Conservation (phyloP, 2,329 filamentous ascomycete species). For the Colletotrichum siamense region DNA sequence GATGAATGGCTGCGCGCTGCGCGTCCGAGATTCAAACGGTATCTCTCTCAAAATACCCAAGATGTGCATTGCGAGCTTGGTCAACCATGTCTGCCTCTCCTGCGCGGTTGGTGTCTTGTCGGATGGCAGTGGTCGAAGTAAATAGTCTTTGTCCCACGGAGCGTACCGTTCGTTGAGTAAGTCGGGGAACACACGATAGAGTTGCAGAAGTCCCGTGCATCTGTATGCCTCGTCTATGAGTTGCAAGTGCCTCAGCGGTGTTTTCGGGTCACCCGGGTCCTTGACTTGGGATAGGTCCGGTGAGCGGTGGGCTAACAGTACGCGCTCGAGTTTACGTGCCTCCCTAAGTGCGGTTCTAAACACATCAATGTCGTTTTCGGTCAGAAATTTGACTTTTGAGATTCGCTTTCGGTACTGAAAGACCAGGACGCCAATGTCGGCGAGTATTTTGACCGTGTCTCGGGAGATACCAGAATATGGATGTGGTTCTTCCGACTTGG, state of each 20-base stretch:
- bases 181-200: conserved; percentile 29
- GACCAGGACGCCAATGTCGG: conserved; percentile 23
- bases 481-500: conserved; percentile 14
- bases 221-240: conserved; percentile 26
- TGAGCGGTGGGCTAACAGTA: conserved; percentile 4
- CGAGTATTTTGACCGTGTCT: conserved; percentile 17
- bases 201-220: conserved; percentile 21
- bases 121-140: background rate
- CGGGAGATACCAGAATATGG: conserved; percentile 24
- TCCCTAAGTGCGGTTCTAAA: conserved; percentile 18
- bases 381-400: conserved; percentile 22
- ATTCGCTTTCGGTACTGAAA: conserved; percentile 24
- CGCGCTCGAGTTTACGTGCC: conserved; percentile 22
- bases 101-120: background rate
- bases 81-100: conserved; percentile 24
- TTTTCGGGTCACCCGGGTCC: conserved; percentile 21
- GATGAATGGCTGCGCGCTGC: conserved; percentile 15
- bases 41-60: conserved; percentile 18
- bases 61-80: conserved; percentile 21
- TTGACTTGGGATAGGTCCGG: conserved; percentile 11
- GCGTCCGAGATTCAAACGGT: conserved; percentile 17
- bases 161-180: conserved; percentile 23
- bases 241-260: conserved; percentile 20
- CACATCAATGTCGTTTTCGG: conserved; percentile 21
- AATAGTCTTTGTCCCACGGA: conserved; percentile 10